These are phyloP conservation scores for Pseudogymnoascus sp. DNA, from an alignment of 2,329 filamentous ascomycete genomes.

Conservation along the genomic window DNA sequence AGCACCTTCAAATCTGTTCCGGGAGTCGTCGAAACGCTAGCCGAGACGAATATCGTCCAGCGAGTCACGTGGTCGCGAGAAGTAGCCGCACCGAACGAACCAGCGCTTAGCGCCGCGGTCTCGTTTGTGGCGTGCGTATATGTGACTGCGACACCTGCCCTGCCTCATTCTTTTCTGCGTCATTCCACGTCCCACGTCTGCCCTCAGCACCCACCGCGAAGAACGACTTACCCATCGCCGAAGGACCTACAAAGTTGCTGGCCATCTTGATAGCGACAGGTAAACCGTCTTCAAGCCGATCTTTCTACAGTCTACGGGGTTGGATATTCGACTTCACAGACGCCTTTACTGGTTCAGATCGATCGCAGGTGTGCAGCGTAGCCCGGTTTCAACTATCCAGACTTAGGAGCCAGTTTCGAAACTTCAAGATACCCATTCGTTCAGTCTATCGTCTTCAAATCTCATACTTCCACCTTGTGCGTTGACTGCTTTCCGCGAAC, in stretches of 20 bases:
- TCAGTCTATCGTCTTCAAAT: slow-evolving; percentile 9
- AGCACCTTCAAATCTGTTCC: slow-evolving; percentile 10
- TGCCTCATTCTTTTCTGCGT: slow-evolving; percentile 11
- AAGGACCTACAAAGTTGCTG: slow-evolving; percentile 29
- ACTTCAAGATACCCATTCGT: slow-evolving; percentile 11
- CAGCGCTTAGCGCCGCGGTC: not conserved
- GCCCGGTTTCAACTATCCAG: slow-evolving; percentile 12
- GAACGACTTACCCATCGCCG: slow-evolving; percentile 27
- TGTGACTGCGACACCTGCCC: slow-evolving; percentile 2
- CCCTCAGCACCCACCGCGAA: slow-evolving; percentile 20
- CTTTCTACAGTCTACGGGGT: slow-evolving; percentile 34
- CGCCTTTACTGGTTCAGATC: slow-evolving; percentile 56
- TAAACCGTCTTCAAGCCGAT: slow-evolving; percentile 30
- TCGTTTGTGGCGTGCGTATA: not conserved
- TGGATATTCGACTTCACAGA: slow-evolving; percentile 37
- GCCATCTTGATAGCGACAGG: slow-evolving; percentile 31
- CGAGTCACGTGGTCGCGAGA: not conserved
- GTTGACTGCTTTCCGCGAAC: not conserved
- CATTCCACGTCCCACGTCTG: slow-evolving; percentile 22
- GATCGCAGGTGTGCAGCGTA: slow-evolving; percentile 22
- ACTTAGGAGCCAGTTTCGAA: slow-evolving; percentile 12
- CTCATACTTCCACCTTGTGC: not conserved
- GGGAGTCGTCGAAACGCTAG: slow-evolving; percentile 10
- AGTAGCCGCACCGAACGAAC: not conserved
- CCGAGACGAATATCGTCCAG: slow-evolving; percentile 5